These are phyloP conservation scores for Phyllosticta paracitricarpa DNA, from an alignment of 2,329 filamentous ascomycete genomes.

Conservation along the genomic window DNA sequence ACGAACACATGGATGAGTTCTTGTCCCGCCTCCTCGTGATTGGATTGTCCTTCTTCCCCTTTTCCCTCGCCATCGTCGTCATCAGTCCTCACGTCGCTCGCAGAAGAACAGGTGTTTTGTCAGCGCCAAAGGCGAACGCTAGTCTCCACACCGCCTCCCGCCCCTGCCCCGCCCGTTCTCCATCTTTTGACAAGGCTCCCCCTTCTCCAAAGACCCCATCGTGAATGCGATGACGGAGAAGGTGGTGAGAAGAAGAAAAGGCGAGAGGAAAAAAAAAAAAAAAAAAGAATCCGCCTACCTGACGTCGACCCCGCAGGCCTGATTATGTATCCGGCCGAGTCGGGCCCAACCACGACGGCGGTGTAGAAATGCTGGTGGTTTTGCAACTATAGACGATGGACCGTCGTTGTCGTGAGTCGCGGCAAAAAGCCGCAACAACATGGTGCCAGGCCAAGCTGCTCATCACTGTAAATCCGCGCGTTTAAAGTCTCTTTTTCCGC, in stretches of 20 bases:
- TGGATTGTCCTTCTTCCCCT: too few species aligned
- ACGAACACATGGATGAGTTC: too few species aligned
- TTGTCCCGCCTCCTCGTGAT: too few species aligned
- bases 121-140: background rate
- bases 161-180: background rate
- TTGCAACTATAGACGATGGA: too few species aligned
- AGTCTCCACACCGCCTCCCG: background rate
- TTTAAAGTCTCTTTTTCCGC: background rate
- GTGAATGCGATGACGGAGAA: background rate
- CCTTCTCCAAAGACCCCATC: background rate
- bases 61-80: background rate
- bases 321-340: background rate
- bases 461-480: background rate
- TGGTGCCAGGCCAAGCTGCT: background rate
- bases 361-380: background rate
- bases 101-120: background rate
- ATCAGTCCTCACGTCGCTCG: background rate
- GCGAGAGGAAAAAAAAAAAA: background rate
- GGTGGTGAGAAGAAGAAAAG: background rate
- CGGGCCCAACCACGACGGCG: background rate
- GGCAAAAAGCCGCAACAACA: too few species aligned
- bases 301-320: background rate
- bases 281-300: background rate
- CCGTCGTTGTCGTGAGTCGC: too few species aligned
- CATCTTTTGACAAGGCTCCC: background rate